These are phyloP conservation scores for Apiotrichum gamsii DNA, from an alignment of 1,284 basidiomycete species.

Conservation along the genomic window DNA sequence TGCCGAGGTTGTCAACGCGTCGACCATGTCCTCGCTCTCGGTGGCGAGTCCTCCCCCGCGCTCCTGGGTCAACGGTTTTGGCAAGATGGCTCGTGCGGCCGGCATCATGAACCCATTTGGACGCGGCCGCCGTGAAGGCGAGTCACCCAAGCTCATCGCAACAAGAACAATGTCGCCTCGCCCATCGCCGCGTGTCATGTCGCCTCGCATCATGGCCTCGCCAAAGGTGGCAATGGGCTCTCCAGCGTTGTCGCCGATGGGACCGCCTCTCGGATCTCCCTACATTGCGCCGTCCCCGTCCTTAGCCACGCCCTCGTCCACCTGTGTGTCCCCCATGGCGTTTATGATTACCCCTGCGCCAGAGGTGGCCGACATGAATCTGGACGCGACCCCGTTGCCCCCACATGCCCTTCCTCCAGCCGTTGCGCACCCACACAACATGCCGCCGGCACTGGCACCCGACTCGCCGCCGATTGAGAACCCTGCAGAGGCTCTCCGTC, in stretches of 20 bases:
- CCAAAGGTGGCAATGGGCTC: slow-evolving; percentile 9
- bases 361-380: slow-evolving; percentile 12
- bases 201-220: too few relatives aligned
- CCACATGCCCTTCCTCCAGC: slow-evolving; percentile 15
- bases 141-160: too few relatives aligned
- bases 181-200: too few relatives aligned
- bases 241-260: slow-evolving; percentile 3
- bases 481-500: slow-evolving; percentile 16
- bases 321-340: slow-evolving; percentile 11
- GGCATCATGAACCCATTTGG: slow-evolving; percentile 27
- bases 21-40: neutral
- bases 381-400: slow-evolving; percentile 10
- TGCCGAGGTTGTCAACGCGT: neutral
- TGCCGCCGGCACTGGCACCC: slow-evolving; percentile 14
- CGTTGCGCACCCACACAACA: slow-evolving; percentile 16
- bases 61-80: slow-evolving; percentile 36
- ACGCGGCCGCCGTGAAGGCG: slow-evolving; percentile 20
- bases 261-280: neutral
- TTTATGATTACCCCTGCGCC: slow-evolving; percentile 16
- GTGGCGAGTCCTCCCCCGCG: slow-evolving; percentile 13
- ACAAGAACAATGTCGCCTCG: too few relatives aligned
- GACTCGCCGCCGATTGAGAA: slow-evolving; percentile 16
- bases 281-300: slow-evolving; percentile 15
- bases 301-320: slow-evolving; percentile 1
- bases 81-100: slow-evolving; percentile 39